Evolutionary conservation across 352 stramenopile species (phyloP).

Genomic region (Phytophthora parvispora): DNA sequence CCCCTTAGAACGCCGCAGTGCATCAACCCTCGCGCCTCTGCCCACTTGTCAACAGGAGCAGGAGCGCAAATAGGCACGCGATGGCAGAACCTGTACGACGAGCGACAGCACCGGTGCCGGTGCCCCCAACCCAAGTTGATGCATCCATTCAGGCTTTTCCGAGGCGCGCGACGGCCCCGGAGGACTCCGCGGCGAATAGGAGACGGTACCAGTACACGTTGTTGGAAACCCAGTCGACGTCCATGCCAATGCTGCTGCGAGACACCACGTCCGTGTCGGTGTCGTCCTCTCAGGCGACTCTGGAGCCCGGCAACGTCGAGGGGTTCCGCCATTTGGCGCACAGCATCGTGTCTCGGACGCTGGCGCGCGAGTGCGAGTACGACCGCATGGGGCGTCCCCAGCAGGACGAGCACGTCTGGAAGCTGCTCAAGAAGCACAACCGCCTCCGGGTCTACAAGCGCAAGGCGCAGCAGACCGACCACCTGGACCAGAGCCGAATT

Average conservation of each 20-base stretch:
- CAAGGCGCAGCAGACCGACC: slow-evolving; percentile 11
- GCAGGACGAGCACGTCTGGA: slow-evolving; percentile 42
- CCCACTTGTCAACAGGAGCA: slow-evolving; percentile 28
- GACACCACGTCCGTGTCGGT: slow-evolving; percentile 24
- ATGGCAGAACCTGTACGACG: slow-evolving; percentile 35
- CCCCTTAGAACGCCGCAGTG: not conserved
- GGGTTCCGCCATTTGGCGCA: slow-evolving; percentile 50
- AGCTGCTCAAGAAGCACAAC: slow-evolving; percentile 50
- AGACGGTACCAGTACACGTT: slow-evolving; percentile 13
- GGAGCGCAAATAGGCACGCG: slow-evolving; percentile 23
- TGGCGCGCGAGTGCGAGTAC: slow-evolving; percentile 58
- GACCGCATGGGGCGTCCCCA: slow-evolving; percentile 38
- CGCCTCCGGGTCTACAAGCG: slow-evolving; percentile 59
- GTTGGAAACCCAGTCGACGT: slow-evolving; percentile 4
- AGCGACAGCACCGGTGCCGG: slow-evolving; percentile 26
- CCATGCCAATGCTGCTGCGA: slow-evolving; percentile 17
- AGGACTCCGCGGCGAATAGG: not conserved
- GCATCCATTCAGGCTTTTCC: slow-evolving; percentile 17
- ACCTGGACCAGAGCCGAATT: slow-evolving; percentile 18
- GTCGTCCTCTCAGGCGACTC: slow-evolving; percentile 25
- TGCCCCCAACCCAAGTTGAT: slow-evolving; percentile 14
- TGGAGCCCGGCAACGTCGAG: slow-evolving; percentile 42
- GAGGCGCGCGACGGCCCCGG: slow-evolving; percentile 27
- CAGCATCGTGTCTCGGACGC: slow-evolving; percentile 59
- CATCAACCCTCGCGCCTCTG: not conserved